Evolutionary conservation across 176 grass and related monocot genomes (phyloP).

Genomic region (Saccharum spontaneum): DNA sequence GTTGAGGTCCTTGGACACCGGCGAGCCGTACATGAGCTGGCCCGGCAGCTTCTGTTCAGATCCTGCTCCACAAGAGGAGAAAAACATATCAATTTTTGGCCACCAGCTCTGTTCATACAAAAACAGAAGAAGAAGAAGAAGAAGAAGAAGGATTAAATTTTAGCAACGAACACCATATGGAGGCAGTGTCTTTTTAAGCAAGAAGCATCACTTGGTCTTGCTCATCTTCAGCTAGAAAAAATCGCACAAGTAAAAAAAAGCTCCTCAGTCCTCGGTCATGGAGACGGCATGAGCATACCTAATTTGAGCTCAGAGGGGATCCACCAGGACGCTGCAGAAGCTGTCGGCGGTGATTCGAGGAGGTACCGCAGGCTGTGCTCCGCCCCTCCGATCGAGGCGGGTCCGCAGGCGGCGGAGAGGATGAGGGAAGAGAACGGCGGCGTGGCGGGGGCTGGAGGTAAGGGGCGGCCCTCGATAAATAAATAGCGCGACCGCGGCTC

Average conservation of each 20-base stretch:
- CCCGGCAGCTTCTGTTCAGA: neutral
- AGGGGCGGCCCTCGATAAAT: neutral
- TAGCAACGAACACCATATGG: neutral
- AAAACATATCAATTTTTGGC: no score
- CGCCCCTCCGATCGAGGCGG: neutral
- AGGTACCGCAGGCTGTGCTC: neutral
- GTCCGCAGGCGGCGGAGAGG: no score
- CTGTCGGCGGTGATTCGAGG: neutral
- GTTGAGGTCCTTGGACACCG: conserved; percentile 89
- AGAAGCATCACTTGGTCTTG: neutral
- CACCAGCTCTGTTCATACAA: no score
- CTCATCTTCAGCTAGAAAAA: neutral
- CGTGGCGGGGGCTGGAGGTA: no score
- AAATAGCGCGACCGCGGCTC: no score
- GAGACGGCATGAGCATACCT: neutral
- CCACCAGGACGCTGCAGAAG: neutral
- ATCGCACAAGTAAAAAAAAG: no score
- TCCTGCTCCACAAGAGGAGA: neutral
- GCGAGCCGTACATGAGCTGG: conserved; percentile 87
- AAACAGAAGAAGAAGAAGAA: no score
- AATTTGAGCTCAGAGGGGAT: neutral
- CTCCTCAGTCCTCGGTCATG: no score
- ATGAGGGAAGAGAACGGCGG: no score
- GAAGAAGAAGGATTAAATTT: neutral
- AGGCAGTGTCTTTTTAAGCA: neutral